These are phyloP conservation scores for Bothriochloa decipiens DNA, from an alignment of 176 grass and related monocot genomes.

Conservation along the genomic window DNA sequence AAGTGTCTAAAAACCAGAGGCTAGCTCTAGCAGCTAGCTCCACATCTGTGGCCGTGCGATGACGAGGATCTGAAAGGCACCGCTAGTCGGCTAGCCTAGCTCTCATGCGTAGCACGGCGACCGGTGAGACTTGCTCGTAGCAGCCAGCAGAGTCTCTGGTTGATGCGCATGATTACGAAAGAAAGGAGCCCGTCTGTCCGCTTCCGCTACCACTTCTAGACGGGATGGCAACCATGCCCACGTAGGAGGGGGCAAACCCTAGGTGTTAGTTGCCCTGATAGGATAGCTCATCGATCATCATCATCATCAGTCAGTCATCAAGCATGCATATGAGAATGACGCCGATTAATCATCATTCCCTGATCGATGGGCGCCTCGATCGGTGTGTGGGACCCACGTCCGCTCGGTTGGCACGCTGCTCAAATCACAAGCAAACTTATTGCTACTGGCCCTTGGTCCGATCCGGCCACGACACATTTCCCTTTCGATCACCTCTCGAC, in stretches of 20 bases:
- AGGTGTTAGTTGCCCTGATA: no score
- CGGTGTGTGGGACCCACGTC: neutral
- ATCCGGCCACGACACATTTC: no score
- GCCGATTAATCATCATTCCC: neutral
- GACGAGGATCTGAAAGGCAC: slow-evolving; percentile 28
- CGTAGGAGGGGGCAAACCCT: slow-evolving; percentile 12
- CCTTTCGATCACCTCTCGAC: no score
- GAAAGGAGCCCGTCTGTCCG: slow-evolving; percentile 9
- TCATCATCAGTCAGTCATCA: neutral
- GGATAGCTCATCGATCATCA: no score
- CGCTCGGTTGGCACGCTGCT: neutral
- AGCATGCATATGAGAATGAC: neutral
- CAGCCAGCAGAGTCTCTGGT: no score
- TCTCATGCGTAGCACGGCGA: no score
- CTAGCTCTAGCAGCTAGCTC: no score
- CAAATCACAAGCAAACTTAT: slow-evolving; percentile 1
- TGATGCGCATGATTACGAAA: no score
- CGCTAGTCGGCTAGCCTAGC: neutral
- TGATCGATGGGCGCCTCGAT: neutral
- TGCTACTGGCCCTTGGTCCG: neutral
- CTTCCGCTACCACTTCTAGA: neutral
- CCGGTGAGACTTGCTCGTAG: no score
- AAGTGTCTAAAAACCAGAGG: no score
- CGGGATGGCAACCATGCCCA: neutral
- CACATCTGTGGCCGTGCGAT: slow-evolving; percentile 3